These are phyloP conservation scores for Russula ochroleuca DNA, from an alignment of 768 basidiomycete genomes.

Conservation along the genomic window DNA sequence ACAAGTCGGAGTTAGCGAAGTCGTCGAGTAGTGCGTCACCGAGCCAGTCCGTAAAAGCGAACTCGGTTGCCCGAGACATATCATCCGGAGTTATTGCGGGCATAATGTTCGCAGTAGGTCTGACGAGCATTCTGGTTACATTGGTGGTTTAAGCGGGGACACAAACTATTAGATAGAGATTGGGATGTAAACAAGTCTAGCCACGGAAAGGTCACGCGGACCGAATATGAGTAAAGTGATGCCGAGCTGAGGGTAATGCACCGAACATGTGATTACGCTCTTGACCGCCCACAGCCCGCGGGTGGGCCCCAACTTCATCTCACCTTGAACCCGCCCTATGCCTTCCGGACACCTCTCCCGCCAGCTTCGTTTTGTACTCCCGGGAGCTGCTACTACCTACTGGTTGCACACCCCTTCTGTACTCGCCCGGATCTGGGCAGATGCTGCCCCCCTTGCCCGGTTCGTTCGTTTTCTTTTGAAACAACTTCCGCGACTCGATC, in stretches of 20 bases:
- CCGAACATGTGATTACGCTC: constrained; percentile 20
- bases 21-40: constrained; percentile 10
- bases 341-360: constrained; percentile 46
- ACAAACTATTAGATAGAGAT: constrained; percentile 12
- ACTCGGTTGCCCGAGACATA: constrained; percentile 36
- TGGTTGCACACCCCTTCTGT: constrained; percentile 53
- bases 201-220: background rate
- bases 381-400: constrained; percentile 62
- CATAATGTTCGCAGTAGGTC: constrained; percentile 47
- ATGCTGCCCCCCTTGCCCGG: constrained; percentile 54
- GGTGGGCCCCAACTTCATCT: background rate
- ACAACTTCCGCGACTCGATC: background rate
- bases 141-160: constrained; percentile 35
- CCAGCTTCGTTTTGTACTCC: constrained; percentile 72
- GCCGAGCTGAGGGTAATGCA: background rate
- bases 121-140: constrained; percentile 45
- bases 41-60: constrained; percentile 31
- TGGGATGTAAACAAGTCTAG: background rate
- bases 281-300: background rate
- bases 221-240: background rate
- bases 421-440: constrained; percentile 43
- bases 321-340: constrained; percentile 8
- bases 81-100: constrained; percentile 38
- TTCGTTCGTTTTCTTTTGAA: constrained; percentile 17
- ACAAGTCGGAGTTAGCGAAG: constrained; percentile 5